Base-by-base conservation (phyloP, 2,329 filamentous ascomycete species). In the Trichoderma atroviride region DNA sequence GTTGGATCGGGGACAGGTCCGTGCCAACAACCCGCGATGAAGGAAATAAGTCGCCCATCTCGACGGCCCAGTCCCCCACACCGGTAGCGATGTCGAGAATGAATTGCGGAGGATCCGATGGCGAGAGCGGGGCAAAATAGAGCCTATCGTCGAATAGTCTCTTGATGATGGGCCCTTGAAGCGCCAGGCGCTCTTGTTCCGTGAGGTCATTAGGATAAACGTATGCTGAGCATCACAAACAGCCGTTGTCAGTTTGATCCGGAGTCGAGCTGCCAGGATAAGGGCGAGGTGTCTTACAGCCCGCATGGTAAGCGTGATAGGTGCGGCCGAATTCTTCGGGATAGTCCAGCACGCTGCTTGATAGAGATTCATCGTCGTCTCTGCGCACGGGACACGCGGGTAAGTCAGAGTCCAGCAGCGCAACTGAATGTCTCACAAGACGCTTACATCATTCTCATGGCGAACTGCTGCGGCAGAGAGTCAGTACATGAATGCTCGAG, bases 1-100 rank as follows among this genome's bases (percentile, higher is more conserved):
- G 78, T 71, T 81, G 79, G 53, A 81, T 81, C 1, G 80, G 79
- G 27, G 78, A 77, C 9, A 80, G 69, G 57, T 80, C 77, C 22
- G 75, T 75, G 63, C 77, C 78, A 5, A 76, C 35, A 0, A 79
- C 73, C 52, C 76, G 72, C 14, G 79, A 75, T 14, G 73, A 70
- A 19, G 77, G 79, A 29, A 74, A 78, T n/a, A 70, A 67, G 71
- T 79, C 78, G 16, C 75, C 79, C 71, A 79, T 76, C 57, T 79
- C 77, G 52, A 86, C 81, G 1, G 84, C 83, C 83, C 83, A 85
- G 5, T 69, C 72, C 72, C 78, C 79, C 1, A 80, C 81, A 2
- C 81, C 81, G 0, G 81, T 82, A 16, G 81, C 81, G 3, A 81
- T 69, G 27, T 81, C 79, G 10, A 81, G 71, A 24, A 82, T 74